Base-by-base conservation (phyloP, 495 filamentous ascomycete genomes). In the Annulohypoxylon nitens region DNA sequence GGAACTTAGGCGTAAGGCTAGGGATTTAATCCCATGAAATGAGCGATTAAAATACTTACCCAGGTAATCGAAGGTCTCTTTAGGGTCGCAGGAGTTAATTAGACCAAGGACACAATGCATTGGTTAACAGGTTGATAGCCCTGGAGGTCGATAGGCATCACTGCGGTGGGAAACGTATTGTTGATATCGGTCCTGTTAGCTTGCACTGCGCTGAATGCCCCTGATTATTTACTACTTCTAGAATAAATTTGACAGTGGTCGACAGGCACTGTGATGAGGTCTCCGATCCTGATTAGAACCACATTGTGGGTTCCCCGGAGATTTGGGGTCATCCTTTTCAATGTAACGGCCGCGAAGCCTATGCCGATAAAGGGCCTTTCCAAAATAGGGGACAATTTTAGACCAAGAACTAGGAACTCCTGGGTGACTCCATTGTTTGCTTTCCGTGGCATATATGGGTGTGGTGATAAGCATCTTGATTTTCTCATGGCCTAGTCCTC, bases 331-430 rank as follows among this genome's bases (percentile, higher is more conserved):
- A 48, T 23, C 23, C 51, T 18, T 48, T 62, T 20, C 30, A 45
- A 63, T 73, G 50, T 45, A 53, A 64, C 53, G 6, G 43, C 51
- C 41, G 59, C 45, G 51, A 53, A 45, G 36, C 25, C 48, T 16
- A 30, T 64, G 41, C 64, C 70, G 51, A 59, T 36, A 47, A 73
- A 64, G 30, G 48, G 48, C 53, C 48, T 51, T 63, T 48, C 47
- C 36, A 36, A 33, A 53, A 55, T 55, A 14, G 3, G 23, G 26
- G n/a, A 43, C 25, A 8, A 55, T 54, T 10, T n/a, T 33, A 30
- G 7, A 41, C 16, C 18, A 6, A 37, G 11, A 37, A 16, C 20
- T 12, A 11, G 26, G 12, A 12, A 20, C n/a, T 16, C 7, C 53
- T 18, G 26, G 30, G 16, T 18, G 33, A 16, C n/a, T 34, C 2